Percentiles rank a stretch among this genome's conserved stretches.
Conservation (phyloP, 2,329 filamentous ascomycete species). For the Nemania abortiva region DNA sequence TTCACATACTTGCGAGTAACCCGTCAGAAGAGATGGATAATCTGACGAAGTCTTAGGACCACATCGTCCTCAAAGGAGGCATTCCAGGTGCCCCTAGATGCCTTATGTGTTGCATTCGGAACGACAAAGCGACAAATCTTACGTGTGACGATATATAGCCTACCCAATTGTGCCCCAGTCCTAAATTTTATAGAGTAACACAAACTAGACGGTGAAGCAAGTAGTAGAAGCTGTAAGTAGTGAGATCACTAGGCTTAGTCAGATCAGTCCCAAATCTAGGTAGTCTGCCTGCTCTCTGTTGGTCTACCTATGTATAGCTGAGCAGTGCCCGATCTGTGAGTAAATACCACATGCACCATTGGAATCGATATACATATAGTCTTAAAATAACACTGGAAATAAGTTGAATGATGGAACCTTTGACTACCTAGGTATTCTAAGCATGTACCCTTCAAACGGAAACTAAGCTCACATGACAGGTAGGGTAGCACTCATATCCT, state of each 20-base stretch:
- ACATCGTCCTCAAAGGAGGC: background rate
- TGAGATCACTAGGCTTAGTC: conserved; percentile 10
- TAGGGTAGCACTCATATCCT: too few relatives aligned
- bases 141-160: conserved; percentile 22
- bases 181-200: conserved; percentile 10
- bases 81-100: background rate
- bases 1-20: background rate
- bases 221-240: background rate
- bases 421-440: background rate
- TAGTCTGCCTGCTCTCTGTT: too few relatives aligned
- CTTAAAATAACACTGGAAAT: background rate
- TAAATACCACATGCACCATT: background rate
- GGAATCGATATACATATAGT: background rate
- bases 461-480: background rate
- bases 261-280: conserved; percentile 7
- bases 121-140: conserved; percentile 8
- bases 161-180: background rate
- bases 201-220: background rate
- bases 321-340: background rate
- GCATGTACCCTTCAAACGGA: background rate
- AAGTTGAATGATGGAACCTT: background rate
- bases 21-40: background rate
- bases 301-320: background rate
- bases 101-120: background rate
- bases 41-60: background rate